phyloP scores from a whole-genome alignment of 2,329 filamentous ascomycete genomes.

The Calonectria hawksworthii region DNA sequence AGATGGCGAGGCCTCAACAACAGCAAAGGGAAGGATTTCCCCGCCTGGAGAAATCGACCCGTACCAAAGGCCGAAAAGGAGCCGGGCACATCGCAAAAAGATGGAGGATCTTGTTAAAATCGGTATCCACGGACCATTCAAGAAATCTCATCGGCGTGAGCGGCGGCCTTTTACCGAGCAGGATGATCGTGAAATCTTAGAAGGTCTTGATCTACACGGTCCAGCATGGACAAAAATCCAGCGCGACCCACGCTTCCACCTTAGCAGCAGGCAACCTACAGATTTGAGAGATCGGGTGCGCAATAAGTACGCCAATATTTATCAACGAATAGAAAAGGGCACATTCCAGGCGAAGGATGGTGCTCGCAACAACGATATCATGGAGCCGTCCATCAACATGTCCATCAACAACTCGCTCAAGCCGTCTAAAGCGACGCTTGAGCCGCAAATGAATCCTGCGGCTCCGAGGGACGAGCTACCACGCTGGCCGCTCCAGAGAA shows the following conservation, averaged over 20 bases:
- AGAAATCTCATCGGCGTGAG: slow-evolving; percentile 72
- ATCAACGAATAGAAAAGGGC: slow-evolving; percentile 69
- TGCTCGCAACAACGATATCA: slow-evolving; percentile 55
- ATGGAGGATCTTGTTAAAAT: slow-evolving; percentile 68
- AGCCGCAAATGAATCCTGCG: slow-evolving; percentile 56
- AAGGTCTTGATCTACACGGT: slow-evolving; percentile 71
- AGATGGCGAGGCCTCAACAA: slow-evolving; percentile 55
- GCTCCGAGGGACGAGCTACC: slow-evolving; percentile 63
- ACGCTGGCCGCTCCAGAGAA: slow-evolving; percentile 57
- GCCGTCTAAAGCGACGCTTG: slow-evolving; percentile 53
- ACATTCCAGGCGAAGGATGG: slow-evolving; percentile 61
- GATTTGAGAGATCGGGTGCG: slow-evolving; percentile 74
- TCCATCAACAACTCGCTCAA: slow-evolving; percentile 62
- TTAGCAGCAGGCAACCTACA: slow-evolving; percentile 72
- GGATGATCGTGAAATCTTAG: slow-evolving; percentile 73
- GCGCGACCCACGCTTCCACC: slow-evolving; percentile 68
- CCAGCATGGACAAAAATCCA: slow-evolving; percentile 77
- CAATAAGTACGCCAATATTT: slow-evolving; percentile 74
- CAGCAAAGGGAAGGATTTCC: slow-evolving; percentile 45
- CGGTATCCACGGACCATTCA: slow-evolving; percentile 74
- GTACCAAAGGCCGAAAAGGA: slow-evolving; percentile 61
- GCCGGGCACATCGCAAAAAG: slow-evolving; percentile 68
- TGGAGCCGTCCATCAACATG: slow-evolving; percentile 67
- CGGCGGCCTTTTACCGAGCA: slow-evolving; percentile 73
- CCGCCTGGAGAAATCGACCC: slow-evolving; percentile 51